phyloP scores from a whole-genome alignment of 2,329 filamentous ascomycete genomes.

The Calonectria multiphialidica region DNA sequence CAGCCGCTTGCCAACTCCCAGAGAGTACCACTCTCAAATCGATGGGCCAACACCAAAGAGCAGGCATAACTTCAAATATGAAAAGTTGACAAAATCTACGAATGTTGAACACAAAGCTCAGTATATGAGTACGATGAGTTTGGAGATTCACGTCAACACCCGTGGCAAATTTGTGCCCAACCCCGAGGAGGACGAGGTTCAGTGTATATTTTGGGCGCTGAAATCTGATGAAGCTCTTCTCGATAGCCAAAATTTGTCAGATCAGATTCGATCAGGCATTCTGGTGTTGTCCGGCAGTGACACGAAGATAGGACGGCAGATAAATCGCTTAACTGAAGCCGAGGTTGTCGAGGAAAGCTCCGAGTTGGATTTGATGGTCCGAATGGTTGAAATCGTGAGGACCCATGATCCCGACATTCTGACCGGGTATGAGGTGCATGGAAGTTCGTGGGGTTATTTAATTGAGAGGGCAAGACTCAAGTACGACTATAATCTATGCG shows the following conservation, averaged over 20 bases:
- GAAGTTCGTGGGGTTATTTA: slow-evolving; percentile 93
- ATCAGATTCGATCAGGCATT: slow-evolving; percentile 75
- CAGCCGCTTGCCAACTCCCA: slow-evolving; percentile 39
- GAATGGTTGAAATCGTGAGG: slow-evolving; percentile 89
- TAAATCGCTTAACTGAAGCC: slow-evolving; percentile 71
- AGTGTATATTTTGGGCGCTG: slow-evolving; percentile 91
- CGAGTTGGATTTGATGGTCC: slow-evolving; percentile 87
- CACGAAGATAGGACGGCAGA: slow-evolving; percentile 64
- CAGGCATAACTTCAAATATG: slow-evolving; percentile 87
- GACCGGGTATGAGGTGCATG: slow-evolving; percentile 95
- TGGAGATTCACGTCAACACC: slow-evolving; percentile 93
- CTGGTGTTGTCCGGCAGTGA: slow-evolving; percentile 77
- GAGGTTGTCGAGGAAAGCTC: slow-evolving; percentile 81
- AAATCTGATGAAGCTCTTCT: slow-evolving; percentile 78
- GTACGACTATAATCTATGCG: slow-evolving; percentile 91
- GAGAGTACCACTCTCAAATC: slow-evolving; percentile 79
- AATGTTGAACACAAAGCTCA: slow-evolving; percentile 86
- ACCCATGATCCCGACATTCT: slow-evolving; percentile 90
- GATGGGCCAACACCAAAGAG: slow-evolving; percentile 88
- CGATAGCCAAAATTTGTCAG: slow-evolving; percentile 57
- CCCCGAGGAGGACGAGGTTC: slow-evolving; percentile 89
- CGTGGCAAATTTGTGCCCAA: slow-evolving; percentile 85
- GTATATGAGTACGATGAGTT: slow-evolving; percentile 96
- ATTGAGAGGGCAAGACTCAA: slow-evolving; percentile 89
- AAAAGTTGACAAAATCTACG: slow-evolving; percentile 79